Base-by-base conservation (phyloP, 73 alveolate genomes). In the Paramecium sonneborni region DNA sequence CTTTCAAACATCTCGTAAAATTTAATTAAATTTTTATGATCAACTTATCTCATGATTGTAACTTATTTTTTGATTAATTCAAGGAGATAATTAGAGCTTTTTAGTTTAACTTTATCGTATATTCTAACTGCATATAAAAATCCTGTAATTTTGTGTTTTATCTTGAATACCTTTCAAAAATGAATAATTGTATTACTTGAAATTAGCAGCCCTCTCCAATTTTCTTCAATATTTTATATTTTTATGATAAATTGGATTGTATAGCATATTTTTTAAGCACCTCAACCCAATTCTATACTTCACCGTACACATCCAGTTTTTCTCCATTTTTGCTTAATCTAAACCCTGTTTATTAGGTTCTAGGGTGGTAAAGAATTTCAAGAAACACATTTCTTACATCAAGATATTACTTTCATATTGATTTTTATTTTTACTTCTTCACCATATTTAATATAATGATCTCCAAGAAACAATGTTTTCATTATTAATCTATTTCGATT, bases 1-100 rank as follows among this genome's bases (percentile, higher is more conserved):
- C 93, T 84, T 93, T 93, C 97, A 72, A 92, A 93, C 15, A 93
- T 92, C 74, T 93, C 96, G 44, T 72, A 82, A 39, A 93, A 76
- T 44, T 67, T 76, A 55, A 93, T 92, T 15, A 93, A 88, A 93
- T 93, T 92, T 85, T 85, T 32, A 85, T 93, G 96, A 52, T 85
- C 72, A 38, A 93, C 88, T 93, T 79, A 85, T 44, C 88, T 88
- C 93, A 88, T 23, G 30, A 88, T 30, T 24, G 30, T 41, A 18
- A 88, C 58, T 84, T 88, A 85, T 41, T 88, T 62, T n/a, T 62
- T 62, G 3, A 62, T 9, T n/a, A 26, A 26, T 0, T 62, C 84
- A 30, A 62, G 44, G 48, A 62, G 84, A 26, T 30, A 62, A 30
- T 10, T 26, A 30, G 84, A 62, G 84, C 44, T 62, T 7, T 26